These are phyloP conservation scores for Penicillium digitatum DNA, from an alignment of 2,329 filamentous ascomycete genomes.

Conservation along the genomic window DNA sequence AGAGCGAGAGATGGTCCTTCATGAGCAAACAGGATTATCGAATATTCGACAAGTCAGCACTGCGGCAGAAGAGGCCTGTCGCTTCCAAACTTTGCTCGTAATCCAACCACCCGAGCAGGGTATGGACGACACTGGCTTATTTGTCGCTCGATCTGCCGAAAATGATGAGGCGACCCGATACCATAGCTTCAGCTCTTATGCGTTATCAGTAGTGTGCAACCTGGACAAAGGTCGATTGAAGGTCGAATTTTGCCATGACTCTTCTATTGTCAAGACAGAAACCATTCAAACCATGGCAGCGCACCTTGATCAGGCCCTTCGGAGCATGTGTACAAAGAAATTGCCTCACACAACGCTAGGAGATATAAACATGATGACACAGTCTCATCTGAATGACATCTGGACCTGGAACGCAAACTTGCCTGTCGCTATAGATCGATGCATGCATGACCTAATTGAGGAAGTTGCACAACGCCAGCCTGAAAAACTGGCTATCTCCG, in stretches of 20 bases:
- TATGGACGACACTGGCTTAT: background rate
- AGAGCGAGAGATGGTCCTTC: background rate
- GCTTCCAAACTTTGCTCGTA: background rate
- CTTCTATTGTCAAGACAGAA: background rate
- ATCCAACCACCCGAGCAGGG: background rate
- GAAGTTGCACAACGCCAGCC: background rate
- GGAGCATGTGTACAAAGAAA: background rate
- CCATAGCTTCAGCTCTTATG: background rate
- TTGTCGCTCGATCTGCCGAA: background rate
- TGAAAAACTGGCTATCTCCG: background rate
- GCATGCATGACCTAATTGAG: background rate
- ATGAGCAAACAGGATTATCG: background rate
- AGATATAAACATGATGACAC: background rate
- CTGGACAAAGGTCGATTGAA: background rate
- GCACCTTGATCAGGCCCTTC: background rate
- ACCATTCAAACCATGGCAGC: background rate
- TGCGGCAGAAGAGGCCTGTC: background rate
- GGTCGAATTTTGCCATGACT: background rate
- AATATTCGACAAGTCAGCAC: background rate
- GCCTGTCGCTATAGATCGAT: background rate
- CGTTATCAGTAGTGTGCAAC: background rate
- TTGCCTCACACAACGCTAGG: background rate
- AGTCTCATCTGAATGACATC: background rate
- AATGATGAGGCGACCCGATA: background rate
- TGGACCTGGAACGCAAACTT: background rate